Conservation (phyloP, 768 basidiomycete species). For the Amanita fuliginea region DNA sequence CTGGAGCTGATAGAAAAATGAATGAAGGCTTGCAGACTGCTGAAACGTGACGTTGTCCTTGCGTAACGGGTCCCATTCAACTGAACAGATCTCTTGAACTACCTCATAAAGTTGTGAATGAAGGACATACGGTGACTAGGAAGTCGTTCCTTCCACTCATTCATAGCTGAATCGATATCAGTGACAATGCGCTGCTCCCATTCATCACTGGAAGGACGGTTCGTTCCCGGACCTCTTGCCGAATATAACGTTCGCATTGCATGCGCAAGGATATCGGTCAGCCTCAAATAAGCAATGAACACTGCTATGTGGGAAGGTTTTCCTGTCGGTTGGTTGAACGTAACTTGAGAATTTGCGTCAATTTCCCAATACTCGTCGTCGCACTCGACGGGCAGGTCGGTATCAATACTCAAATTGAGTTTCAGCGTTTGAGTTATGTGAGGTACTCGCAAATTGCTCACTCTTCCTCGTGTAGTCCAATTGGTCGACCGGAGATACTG, state of each 20-base stretch:
- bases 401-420: constrained; percentile 37
- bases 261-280: constrained; percentile 54
- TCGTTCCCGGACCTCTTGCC: constrained; percentile 28
- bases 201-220: constrained; percentile 37
- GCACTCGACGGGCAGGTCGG: constrained; percentile 53
- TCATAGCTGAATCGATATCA: constrained; percentile 49
- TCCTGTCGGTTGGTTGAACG: constrained; percentile 53
- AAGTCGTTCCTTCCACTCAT: constrained; percentile 50
- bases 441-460: constrained; percentile 19
- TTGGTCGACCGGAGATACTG: constrained; percentile 51
- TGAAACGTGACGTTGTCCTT: constrained; percentile 26
- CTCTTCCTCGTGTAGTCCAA: constrained; percentile 65
- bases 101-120: background rate
- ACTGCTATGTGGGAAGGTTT: constrained; percentile 43
- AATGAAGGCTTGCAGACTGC: constrained; percentile 41
- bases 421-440: background rate
- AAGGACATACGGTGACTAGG: constrained; percentile 39
- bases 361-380: constrained; percentile 37
- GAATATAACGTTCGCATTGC: constrained; percentile 47
- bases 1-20: constrained; percentile 36
- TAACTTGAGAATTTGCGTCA: constrained; percentile 27
- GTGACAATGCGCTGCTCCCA: constrained; percentile 46
- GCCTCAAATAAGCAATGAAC: constrained; percentile 43
- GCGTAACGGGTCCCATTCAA: constrained; percentile 27
- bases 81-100: constrained; percentile 11